phyloP scores from a whole-genome alignment of 2,329 filamentous ascomycete genomes.

The Aureobasidium sp. region DNA sequence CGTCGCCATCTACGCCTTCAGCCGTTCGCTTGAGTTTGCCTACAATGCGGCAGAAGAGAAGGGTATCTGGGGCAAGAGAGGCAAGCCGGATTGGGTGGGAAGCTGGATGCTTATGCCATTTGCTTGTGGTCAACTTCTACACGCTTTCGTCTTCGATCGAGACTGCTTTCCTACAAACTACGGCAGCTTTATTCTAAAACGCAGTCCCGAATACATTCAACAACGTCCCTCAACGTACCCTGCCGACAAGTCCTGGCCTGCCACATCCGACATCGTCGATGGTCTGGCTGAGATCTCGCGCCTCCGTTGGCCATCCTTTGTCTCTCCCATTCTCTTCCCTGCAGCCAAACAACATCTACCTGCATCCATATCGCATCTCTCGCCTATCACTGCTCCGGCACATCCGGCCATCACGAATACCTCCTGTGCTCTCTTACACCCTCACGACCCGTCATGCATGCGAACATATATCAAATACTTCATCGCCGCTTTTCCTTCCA shows the following conservation, averaged over 20 bases:
- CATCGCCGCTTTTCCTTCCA: conserved; percentile 69
- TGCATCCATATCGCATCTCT: conserved; percentile 55
- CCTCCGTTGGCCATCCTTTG: conserved; percentile 78
- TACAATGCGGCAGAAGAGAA: conserved; percentile 72
- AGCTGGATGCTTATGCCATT: conserved; percentile 44
- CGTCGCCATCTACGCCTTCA: conserved; percentile 72
- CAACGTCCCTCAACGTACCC: conserved; percentile 61
- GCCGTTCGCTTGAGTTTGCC: conserved; percentile 72
- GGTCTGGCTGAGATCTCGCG: conserved; percentile 72
- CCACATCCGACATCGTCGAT: conserved; percentile 66
- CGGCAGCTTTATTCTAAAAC: conserved; percentile 56
- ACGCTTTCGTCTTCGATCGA: conserved; percentile 43
- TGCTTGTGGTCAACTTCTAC: conserved; percentile 39
- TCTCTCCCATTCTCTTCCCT: conserved; percentile 81
- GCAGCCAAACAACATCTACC: conserved; percentile 48
- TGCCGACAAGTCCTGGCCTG: conserved; percentile 61
- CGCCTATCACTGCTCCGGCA: conserved; percentile 71
- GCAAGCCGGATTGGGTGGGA: conserved; percentile 58
- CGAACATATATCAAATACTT: conserved; percentile 83
- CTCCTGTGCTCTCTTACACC: conserved; percentile 84
- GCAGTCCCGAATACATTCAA: conserved; percentile 74
- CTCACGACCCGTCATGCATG: conserved; percentile 75
- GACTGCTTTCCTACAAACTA: conserved; percentile 48
- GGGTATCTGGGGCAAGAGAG: conserved; percentile 30
- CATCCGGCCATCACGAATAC: conserved; percentile 80